Percentiles rank a stretch among this genome's conserved stretches.
phyloP scores from a whole-genome alignment of 768 basidiomycete species.

The Pleurotus pulmonarius region DNA sequence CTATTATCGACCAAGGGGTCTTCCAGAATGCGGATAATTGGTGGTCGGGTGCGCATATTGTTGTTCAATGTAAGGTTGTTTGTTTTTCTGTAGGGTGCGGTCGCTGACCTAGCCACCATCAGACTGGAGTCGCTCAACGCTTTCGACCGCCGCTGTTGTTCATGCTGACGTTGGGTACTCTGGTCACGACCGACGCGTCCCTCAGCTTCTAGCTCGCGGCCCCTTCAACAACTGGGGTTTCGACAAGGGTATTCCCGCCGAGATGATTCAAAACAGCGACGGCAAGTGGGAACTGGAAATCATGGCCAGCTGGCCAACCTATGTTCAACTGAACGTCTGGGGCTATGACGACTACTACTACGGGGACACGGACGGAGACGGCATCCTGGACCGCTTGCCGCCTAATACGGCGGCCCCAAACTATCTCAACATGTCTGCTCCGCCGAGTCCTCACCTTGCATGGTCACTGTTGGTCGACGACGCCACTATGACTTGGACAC shows the following conservation, averaged over 20 bases:
- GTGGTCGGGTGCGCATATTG: slow-evolving; percentile 84
- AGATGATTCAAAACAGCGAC: slow-evolving; percentile 62
- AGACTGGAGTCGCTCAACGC: slow-evolving; percentile 77
- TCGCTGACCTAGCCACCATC: not conserved
- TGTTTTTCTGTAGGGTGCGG: not conserved
- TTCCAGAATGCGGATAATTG: slow-evolving; percentile 53
- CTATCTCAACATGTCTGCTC: slow-evolving; percentile 88
- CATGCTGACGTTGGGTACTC: slow-evolving; percentile 73
- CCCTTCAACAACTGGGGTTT: slow-evolving; percentile 92
- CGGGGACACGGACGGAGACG: slow-evolving; percentile 85
- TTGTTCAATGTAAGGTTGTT: slow-evolving; percentile 73
- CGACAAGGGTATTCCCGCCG: slow-evolving; percentile 72
- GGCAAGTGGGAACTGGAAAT: slow-evolving; percentile 84
- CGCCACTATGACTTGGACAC: slow-evolving; percentile 66
- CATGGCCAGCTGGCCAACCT: slow-evolving; percentile 89
- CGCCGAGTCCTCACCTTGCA: slow-evolving; percentile 82
- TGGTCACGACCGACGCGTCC: slow-evolving; percentile 65
- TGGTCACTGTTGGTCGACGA: slow-evolving; percentile 87
- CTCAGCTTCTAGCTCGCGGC: slow-evolving; percentile 84
- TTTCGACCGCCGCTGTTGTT: slow-evolving; percentile 61
- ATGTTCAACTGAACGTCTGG: slow-evolving; percentile 87
- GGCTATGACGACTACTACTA: slow-evolving; percentile 91
- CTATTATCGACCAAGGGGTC: slow-evolving; percentile 54
- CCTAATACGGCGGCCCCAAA: slow-evolving; percentile 85
- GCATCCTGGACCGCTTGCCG: slow-evolving; percentile 85